These are phyloP conservation scores for Ceratocystis alfenasii DNA, from an alignment of 2,329 filamentous ascomycete species.

Conservation along the genomic window DNA sequence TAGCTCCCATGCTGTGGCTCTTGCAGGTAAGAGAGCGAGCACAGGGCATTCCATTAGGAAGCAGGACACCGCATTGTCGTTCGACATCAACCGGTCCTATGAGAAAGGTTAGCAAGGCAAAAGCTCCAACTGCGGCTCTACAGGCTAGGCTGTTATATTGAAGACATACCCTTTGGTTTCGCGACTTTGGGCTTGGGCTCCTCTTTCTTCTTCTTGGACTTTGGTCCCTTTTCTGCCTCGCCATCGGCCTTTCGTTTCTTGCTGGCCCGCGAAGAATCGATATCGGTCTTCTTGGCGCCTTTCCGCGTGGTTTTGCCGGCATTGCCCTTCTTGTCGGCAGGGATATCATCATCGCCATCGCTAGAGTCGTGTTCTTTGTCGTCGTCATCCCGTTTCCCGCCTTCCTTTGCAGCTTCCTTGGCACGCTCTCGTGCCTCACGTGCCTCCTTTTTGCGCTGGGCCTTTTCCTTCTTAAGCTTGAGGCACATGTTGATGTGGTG, in stretches of 20 bases:
- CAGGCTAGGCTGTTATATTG: background rate
- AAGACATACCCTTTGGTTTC: constrained; percentile 60
- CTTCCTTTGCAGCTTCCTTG: constrained; percentile 48
- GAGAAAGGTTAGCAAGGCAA: constrained; percentile 22
- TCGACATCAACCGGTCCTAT: constrained; percentile 81
- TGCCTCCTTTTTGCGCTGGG: constrained; percentile 63
- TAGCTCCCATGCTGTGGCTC: constrained; percentile 88
- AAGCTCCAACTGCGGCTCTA: background rate
- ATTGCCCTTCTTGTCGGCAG: constrained; percentile 34
- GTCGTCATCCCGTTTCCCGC: constrained; percentile 41
- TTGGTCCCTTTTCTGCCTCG: constrained; percentile 69
- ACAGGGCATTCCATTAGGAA: constrained; percentile 77
- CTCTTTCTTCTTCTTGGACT: constrained; percentile 91
- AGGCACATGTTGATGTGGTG: constrained; percentile 75
- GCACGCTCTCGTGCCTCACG: constrained; percentile 57
- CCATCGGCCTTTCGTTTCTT: constrained; percentile 69
- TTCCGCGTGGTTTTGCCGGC: constrained; percentile 45
- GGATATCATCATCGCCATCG: constrained; percentile 35
- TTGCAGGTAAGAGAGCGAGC: constrained; percentile 87
- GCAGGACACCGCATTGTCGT: constrained; percentile 77
- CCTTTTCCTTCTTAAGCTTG: constrained; percentile 71
- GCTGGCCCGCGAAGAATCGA: constrained; percentile 49
- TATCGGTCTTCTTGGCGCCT: constrained; percentile 51
- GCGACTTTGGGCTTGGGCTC: constrained; percentile 72
- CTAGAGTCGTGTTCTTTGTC: constrained; percentile 40